These are phyloP conservation scores for Penicillium ochrochloron DNA, from an alignment of 495 filamentous ascomycete genomes.

Conservation along the genomic window DNA sequence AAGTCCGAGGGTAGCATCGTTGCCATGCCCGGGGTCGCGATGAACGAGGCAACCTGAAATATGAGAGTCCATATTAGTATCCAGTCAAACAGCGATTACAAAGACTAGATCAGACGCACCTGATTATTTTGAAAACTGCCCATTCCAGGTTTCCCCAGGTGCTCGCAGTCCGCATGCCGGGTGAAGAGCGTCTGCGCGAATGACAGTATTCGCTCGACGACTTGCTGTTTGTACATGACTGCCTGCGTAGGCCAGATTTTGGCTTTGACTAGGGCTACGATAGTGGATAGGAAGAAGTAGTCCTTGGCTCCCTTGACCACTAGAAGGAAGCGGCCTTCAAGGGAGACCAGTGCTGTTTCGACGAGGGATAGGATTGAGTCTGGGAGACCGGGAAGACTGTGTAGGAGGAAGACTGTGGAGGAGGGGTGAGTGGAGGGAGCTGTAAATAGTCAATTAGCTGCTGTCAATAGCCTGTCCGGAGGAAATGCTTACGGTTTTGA, in stretches of 20 bases:
- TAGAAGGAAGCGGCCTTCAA: conserved; percentile 41
- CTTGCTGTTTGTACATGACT: conserved; percentile 44
- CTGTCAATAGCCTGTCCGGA: not conserved
- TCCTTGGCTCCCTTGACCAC: conserved; percentile 52
- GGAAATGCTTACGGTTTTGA: conserved; percentile 5
- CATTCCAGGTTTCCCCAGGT: conserved; percentile 42
- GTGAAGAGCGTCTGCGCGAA: conserved; percentile 47
- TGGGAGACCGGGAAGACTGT: conserved; percentile 39
- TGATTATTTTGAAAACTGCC: conserved; percentile 43
- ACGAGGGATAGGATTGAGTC: conserved; percentile 44
- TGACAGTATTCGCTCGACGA: conserved; percentile 43
- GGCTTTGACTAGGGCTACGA: conserved; percentile 45
- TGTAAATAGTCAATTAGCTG: conserved; percentile 10
- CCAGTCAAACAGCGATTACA: not conserved
- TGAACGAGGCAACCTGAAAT: conserved; percentile 31
- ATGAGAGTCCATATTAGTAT: not conserved
- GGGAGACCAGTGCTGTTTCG: conserved; percentile 39
- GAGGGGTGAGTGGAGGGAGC: conserved; percentile 14
- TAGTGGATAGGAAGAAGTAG: conserved; percentile 51
- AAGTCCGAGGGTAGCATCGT: conserved; percentile 34
- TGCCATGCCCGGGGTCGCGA: conserved; percentile 33
- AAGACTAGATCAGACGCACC: conserved; percentile 18
- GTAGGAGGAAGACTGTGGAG: conserved; percentile 33
- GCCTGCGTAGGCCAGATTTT: conserved; percentile 46
- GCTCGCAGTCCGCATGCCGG: conserved; percentile 43